These are phyloP conservation scores for Colletotrichum cereale DNA, from an alignment of 2,329 filamentous ascomycete species.

Conservation along the genomic window DNA sequence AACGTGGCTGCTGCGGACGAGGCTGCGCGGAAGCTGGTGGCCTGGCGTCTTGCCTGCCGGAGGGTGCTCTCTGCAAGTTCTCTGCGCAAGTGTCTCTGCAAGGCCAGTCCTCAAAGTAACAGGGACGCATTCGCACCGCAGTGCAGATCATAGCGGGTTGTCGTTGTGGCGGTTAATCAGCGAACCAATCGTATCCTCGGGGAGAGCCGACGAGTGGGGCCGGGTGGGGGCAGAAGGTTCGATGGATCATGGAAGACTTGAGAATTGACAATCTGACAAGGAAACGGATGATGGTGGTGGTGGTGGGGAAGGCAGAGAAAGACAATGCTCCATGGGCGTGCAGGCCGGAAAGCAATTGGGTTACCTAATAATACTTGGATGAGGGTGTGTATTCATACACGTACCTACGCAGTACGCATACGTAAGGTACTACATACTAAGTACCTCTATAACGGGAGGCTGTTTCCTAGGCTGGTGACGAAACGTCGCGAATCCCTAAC, in stretches of 20 bases:
- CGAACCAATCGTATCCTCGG: constrained; percentile 29
- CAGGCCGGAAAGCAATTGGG: neutral
- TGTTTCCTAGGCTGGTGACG: constrained; percentile 28
- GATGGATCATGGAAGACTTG: neutral
- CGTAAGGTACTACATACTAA: too few species aligned
- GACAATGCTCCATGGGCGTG: neutral
- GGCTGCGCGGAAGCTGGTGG: constrained; percentile 23
- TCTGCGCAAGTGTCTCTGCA: neutral
- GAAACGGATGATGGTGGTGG: neutral
- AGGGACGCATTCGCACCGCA: constrained; percentile 12
- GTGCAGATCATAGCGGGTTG: constrained; percentile 19
- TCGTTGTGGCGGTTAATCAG: constrained; percentile 15
- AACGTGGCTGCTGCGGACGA: constrained; percentile 13
- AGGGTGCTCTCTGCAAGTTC: neutral
- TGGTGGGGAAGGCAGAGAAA: too few species aligned
- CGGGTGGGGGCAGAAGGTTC: neutral
- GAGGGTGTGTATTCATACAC: neutral
- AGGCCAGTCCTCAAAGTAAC: neutral
- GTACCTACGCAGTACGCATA: too few species aligned
- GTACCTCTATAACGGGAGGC: neutral
- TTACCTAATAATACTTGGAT: too few species aligned
- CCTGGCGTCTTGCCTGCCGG: constrained; percentile 14
- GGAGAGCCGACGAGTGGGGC: constrained; percentile 17
- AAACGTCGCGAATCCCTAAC: constrained; percentile 31
- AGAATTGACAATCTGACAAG: neutral